Conservation (phyloP, 495 filamentous ascomycete species). For the Talaromyces borbonicus region DNA sequence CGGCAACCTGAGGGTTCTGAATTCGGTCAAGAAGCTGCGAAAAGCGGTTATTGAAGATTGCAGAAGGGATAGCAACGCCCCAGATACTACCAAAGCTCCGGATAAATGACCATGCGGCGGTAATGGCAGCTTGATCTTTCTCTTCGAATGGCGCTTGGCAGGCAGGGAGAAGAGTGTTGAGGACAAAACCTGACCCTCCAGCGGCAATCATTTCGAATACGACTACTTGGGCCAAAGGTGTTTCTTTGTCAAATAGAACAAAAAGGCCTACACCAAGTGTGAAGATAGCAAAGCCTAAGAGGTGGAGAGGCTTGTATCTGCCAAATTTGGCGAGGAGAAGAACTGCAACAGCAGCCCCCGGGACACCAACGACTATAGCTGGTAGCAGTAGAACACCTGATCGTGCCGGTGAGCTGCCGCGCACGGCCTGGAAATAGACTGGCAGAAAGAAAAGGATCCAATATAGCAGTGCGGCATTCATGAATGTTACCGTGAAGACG, state of each 20-base stretch:
- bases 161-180: conserved; percentile 25
- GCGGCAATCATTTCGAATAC: conserved; percentile 19
- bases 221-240: conserved; percentile 16
- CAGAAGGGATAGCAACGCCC: conserved; percentile 39
- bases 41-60: conserved; percentile 33
- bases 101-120: conserved; percentile 34
- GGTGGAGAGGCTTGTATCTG: conserved; percentile 34
- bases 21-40: neutral
- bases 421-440: conserved; percentile 38
- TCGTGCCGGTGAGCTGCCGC: conserved; percentile 14
- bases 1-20: neutral
- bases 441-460: conserved; percentile 38
- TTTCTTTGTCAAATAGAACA: conserved; percentile 19
- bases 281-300: conserved; percentile 26
- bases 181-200: conserved; percentile 22
- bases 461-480: conserved; percentile 11
- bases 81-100: conserved; percentile 39
- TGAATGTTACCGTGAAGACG: conserved; percentile 16
- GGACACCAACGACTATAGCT: conserved; percentile 21
- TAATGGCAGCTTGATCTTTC: conserved; percentile 28
- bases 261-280: conserved; percentile 35
- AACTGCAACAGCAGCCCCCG: conserved; percentile 20
- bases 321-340: conserved; percentile 30
- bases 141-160: conserved; percentile 26
- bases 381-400: conserved; percentile 33